Evolutionary conservation across 257 asterid species (phyloP).

Genomic region (Solanum rostratum): DNA sequence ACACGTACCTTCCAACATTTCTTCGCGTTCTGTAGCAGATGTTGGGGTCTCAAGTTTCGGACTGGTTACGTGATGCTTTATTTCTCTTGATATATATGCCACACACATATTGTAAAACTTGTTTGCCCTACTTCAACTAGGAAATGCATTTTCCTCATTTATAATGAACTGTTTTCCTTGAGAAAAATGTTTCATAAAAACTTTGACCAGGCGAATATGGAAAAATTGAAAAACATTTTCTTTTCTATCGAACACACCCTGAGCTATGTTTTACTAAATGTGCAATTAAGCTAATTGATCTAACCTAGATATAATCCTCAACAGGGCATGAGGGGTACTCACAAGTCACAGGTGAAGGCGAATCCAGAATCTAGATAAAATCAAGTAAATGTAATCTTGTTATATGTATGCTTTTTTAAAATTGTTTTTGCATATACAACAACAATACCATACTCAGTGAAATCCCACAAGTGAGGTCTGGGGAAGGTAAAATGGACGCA

Average conservation of each 20-base stretch:
- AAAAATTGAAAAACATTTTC: background rate
- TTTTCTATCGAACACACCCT: background rate
- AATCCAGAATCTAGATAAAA: background rate
- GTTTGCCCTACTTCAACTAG: too few species aligned
- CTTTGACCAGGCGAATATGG: background rate
- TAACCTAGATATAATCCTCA: background rate
- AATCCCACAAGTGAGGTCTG: too few species aligned
- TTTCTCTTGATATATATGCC: too few species aligned
- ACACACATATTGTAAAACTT: too few species aligned
- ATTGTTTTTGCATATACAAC: background rate
- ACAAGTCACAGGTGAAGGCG: background rate
- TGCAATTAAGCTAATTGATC: background rate
- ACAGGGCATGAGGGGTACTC: background rate
- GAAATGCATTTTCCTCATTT: too few species aligned
- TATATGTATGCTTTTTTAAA: background rate
- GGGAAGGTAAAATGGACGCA: too few species aligned
- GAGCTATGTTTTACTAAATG: background rate
- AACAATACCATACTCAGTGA: background rate
- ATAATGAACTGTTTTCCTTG: too few species aligned
- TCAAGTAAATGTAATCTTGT: background rate
- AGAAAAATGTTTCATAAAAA: background rate
- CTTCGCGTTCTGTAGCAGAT: too few species aligned
- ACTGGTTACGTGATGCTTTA: too few species aligned
- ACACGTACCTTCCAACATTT: too few species aligned
- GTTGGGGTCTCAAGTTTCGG: too few species aligned